A percentile compares a stretch with the other conserved stretches of the same genome.
These are phyloP conservation scores for Kodamaea kaohsiungensis DNA, from an alignment of 805 yeast genomes.

Conservation along the genomic window DNA sequence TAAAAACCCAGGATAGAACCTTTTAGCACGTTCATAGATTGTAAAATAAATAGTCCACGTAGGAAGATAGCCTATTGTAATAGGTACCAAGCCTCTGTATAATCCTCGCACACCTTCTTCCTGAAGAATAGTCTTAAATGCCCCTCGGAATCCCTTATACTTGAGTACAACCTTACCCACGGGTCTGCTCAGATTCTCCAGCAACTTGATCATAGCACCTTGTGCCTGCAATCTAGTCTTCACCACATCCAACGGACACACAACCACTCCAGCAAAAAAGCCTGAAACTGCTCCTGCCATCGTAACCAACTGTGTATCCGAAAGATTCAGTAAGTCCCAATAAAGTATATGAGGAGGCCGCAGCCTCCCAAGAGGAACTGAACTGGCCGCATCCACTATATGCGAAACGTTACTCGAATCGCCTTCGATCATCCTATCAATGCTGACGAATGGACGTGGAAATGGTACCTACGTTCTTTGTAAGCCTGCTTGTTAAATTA, in stretches of 20 bases:
- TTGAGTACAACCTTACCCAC: conserved; percentile 24
- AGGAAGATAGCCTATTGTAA: conserved; percentile 90
- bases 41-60: conserved; percentile 97
- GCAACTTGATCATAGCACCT: conserved; percentile 45
- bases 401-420: background rate
- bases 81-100: conserved; percentile 91
- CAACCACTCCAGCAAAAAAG: conserved; percentile 81
- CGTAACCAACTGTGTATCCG: conserved; percentile 59
- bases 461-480: background rate
- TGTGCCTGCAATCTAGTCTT: conserved; percentile 94
- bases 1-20: conserved; percentile 47
- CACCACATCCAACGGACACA: conserved; percentile 95
- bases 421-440: background rate
- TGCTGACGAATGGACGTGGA: background rate
- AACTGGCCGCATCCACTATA: background rate
- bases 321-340: conserved; percentile 1
- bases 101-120: conserved; percentile 86
- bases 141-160: conserved; percentile 62
- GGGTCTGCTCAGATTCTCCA: conserved; percentile 13
- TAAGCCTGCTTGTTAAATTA: background rate
- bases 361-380: background rate
- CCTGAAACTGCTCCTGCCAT: conserved; percentile 94
- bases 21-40: conserved; percentile 79
- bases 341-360: background rate
- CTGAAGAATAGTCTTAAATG: conserved; percentile 60